phyloP scores from a whole-genome alignment of 2,329 filamentous ascomycete genomes.

The Byssoonygena ceratinophila region DNA sequence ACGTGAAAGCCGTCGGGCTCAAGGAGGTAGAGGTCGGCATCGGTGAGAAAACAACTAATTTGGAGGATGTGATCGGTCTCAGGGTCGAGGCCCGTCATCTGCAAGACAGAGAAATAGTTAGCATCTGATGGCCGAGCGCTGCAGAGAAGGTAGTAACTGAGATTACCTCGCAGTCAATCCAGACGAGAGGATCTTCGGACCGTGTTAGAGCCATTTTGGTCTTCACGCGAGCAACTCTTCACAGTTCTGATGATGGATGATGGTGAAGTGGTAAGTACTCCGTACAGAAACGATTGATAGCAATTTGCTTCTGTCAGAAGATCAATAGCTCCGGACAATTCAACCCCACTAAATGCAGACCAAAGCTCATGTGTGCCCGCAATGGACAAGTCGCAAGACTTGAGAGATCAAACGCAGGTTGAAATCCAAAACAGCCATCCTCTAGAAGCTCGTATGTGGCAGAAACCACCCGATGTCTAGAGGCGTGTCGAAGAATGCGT shows the following conservation, averaged over 20 bases:
- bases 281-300: too few relatives aligned
- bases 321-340: background rate
- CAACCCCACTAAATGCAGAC: too few relatives aligned
- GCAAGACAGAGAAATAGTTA: background rate
- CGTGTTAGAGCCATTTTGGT: constrained; percentile 34
- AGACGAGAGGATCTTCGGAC: constrained; percentile 61
- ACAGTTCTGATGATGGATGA: background rate
- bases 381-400: background rate
- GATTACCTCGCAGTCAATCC: constrained; percentile 67
- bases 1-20: constrained; percentile 70
- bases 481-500: background rate
- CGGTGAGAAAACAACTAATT: constrained; percentile 85
- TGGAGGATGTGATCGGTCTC: constrained; percentile 77
- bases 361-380: background rate
- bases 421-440: background rate
- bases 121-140: background rate
- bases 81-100: constrained; percentile 87
- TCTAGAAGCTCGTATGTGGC: background rate
- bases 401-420: background rate
- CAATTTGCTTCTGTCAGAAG: background rate
- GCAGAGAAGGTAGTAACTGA: background rate
- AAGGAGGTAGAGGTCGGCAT: constrained; percentile 62
- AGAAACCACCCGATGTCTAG: background rate
- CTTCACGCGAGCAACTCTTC: background rate
- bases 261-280: too few relatives aligned